phyloP scores from a whole-genome alignment of 164 flowering plant species.

The Platanus orientalis region DNA sequence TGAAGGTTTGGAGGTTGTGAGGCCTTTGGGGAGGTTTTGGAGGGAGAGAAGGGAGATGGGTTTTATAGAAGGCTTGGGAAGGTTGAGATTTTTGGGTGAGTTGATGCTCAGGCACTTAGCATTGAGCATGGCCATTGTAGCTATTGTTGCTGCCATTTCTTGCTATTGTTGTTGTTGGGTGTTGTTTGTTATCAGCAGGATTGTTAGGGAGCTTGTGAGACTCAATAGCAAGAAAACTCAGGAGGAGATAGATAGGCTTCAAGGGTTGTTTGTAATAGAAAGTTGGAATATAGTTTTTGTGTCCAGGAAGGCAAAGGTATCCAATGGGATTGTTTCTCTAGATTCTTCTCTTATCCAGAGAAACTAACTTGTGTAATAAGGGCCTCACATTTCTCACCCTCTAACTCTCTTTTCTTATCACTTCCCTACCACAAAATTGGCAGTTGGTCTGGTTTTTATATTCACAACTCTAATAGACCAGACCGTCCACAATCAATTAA shows the following conservation, averaged over 20 bases:
- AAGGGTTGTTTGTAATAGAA: no score
- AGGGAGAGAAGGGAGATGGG: slow-evolving; percentile 48
- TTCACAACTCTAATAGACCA: no score
- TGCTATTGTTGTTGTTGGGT: not conserved
- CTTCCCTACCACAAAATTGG: no score
- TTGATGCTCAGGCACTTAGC: slow-evolving; percentile 43
- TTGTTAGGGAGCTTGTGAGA: not conserved
- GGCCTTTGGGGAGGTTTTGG: slow-evolving; percentile 56
- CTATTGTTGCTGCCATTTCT: slow-evolving; percentile 41
- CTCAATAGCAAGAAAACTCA: not conserved
- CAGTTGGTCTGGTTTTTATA: no score
- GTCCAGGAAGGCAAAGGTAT: not conserved
- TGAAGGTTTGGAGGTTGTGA: slow-evolving; percentile 24
- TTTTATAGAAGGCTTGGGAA: slow-evolving; percentile 34
- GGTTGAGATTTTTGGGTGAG: slow-evolving; percentile 29
- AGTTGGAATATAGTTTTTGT: not conserved
- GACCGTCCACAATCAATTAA: no score
- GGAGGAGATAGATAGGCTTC: not conserved
- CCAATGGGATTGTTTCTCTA: no score
- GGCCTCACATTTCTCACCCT: slow-evolving; percentile 7
- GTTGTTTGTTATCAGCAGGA: not conserved
- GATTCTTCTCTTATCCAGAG: no score
- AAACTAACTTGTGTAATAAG: not conserved
- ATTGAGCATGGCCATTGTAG: slow-evolving; percentile 48
- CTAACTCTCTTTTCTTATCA: no score